These are phyloP conservation scores for Penicillium sp. DNA, from an alignment of 2,329 filamentous ascomycete species.

Conservation along the genomic window DNA sequence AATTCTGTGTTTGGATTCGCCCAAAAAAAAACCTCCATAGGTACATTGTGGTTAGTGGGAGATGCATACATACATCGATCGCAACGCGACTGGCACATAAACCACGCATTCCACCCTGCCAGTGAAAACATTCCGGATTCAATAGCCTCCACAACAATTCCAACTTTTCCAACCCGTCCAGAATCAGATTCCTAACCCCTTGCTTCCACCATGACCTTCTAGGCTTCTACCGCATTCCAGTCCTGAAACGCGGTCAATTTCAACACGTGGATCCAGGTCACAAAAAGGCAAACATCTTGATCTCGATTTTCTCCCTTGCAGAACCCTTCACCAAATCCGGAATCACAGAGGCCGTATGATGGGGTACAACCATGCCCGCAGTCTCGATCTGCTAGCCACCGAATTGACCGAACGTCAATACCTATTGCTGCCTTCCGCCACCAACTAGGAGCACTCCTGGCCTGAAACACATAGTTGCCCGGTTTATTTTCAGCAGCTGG, in stretches of 20 bases:
- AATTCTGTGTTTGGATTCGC: not conserved
- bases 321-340: conserved; percentile 41
- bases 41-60: not conserved
- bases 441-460: conserved; percentile 23
- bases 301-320: conserved; percentile 57
- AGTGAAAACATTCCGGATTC: not conserved
- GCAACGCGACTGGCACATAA: not conserved
- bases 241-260: conserved; percentile 11
- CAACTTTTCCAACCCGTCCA: not conserved
- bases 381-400: conserved; percentile 14
- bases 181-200: not conserved
- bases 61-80: not conserved
- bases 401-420: conserved; percentile 27
- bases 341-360: conserved; percentile 55
- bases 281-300: conserved; percentile 42
- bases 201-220: conserved; percentile 2
- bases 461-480: conserved; percentile 18
- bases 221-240: conserved; percentile 2
- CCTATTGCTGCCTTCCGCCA: conserved; percentile 22
- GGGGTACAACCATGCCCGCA: conserved; percentile 36
- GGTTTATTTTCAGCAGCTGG: conserved; percentile 19
- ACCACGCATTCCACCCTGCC: conserved; percentile 2
- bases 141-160: not conserved
- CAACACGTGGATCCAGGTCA: conserved; percentile 16
- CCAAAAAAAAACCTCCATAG: not conserved